These are phyloP conservation scores for Citropsis articulata DNA, from an alignment of 345 rosid genomes.

Conservation along the genomic window DNA sequence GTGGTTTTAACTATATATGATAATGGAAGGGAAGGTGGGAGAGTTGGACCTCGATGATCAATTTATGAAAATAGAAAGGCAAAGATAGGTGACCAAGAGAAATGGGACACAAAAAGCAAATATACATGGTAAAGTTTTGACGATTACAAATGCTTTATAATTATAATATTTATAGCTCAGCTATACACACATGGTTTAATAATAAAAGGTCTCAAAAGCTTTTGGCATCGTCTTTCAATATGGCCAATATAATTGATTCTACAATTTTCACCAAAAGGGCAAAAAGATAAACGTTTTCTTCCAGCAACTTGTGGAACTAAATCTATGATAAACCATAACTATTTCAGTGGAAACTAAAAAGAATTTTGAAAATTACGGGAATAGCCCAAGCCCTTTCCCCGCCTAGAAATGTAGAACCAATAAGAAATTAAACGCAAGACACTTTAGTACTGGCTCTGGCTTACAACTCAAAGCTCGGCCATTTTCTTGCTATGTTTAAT, in stretches of 20 bases:
- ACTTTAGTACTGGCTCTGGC: no score
- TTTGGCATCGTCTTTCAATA: slow-evolving; percentile 1
- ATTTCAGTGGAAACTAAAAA: background rate
- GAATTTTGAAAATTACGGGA: no score
- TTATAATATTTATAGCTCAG: background rate
- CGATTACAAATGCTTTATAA: background rate
- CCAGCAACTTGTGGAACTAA: background rate
- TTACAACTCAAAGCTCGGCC: no score
- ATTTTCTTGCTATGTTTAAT: no score
- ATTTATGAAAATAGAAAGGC: background rate
- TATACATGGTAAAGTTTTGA: background rate
- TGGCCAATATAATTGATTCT: slow-evolving; percentile 2
- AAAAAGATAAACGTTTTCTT: slow-evolving; percentile 3
- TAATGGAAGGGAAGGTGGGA: background rate
- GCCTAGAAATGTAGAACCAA: background rate
- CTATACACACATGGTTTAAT: background rate
- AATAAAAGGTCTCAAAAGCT: slow-evolving; percentile 3
- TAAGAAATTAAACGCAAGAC: background rate
- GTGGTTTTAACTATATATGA: no score
- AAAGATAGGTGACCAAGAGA: background rate
- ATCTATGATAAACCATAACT: background rate
- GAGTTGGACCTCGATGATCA: background rate
- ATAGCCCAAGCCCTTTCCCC: background rate
- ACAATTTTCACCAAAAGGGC: slow-evolving; percentile 4
- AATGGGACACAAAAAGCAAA: background rate